Conservation (phyloP, 139 green algal species). For the Haematococcus sp. region DNA sequence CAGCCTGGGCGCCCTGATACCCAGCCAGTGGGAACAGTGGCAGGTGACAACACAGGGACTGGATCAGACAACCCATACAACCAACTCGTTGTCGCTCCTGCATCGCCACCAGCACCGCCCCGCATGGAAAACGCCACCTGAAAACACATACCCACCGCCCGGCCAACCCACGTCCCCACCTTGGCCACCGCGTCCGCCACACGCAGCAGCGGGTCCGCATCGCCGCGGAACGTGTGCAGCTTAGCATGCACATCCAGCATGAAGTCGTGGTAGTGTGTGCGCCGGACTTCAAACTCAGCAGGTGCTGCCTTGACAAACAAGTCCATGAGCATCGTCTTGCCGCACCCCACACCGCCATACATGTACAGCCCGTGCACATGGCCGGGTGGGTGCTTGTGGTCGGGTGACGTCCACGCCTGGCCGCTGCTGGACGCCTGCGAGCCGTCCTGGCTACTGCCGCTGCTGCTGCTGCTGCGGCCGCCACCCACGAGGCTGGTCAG, state of each 20-base stretch:
- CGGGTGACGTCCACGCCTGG: background rate
- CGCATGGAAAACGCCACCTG: no score
- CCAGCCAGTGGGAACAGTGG: background rate
- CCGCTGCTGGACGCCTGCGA: background rate
- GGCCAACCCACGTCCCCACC: background rate
- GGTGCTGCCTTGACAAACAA: slow-evolving; percentile 72
- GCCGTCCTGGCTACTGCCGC: background rate
- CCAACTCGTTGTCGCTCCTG: no score
- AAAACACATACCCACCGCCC: no score
- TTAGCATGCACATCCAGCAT: slow-evolving; percentile 93
- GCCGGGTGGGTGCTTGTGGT: background rate
- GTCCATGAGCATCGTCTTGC: slow-evolving; percentile 99
- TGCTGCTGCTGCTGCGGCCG: no score
- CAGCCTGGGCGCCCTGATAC: background rate
- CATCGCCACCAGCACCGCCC: no score
- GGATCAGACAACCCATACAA: no score
- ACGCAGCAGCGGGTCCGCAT: slow-evolving; percentile 65
- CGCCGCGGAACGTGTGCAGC: slow-evolving; percentile 38
- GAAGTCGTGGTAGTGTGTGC: slow-evolving; percentile 97
- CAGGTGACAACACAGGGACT: no score
- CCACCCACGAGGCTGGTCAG: background rate
- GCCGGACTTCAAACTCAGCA: slow-evolving; percentile 31
- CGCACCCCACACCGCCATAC: slow-evolving; percentile 87
- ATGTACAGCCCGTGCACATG: slow-evolving; percentile 82
- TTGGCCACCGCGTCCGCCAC: slow-evolving; percentile 65